A percentile compares a stretch with the other conserved stretches of the same genome.
phyloP scores from a whole-genome alignment of 2,329 filamentous ascomycete genomes.

The Penicillium sp. region DNA sequence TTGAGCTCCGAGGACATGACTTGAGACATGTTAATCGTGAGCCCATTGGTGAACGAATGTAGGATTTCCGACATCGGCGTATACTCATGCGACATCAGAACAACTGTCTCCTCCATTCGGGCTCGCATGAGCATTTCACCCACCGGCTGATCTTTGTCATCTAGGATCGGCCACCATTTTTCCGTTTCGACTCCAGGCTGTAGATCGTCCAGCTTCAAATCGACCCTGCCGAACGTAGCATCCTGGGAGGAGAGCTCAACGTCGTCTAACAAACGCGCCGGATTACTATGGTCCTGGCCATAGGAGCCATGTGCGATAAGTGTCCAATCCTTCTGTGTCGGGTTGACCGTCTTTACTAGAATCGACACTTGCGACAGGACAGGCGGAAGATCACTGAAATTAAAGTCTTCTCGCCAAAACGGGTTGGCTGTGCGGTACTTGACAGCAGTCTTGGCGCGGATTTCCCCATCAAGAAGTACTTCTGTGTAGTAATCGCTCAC shows the following conservation, averaged over 20 bases:
- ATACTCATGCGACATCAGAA: slow-evolving; percentile 79
- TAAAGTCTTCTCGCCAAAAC: slow-evolving; percentile 46
- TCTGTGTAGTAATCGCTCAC: slow-evolving; percentile 42
- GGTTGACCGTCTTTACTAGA: slow-evolving; percentile 40
- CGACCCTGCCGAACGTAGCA: slow-evolving; percentile 51
- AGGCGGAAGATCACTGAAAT: slow-evolving; percentile 41
- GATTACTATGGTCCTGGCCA: too few relatives aligned
- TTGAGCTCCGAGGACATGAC: slow-evolving; percentile 69
- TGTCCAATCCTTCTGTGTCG: slow-evolving; percentile 44
- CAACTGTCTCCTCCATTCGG: slow-evolving; percentile 77
- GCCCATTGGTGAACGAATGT: slow-evolving; percentile 70
- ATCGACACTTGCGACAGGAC: slow-evolving; percentile 41
- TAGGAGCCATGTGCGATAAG: slow-evolving; percentile 38
- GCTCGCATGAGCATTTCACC: slow-evolving; percentile 79
- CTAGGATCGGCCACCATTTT: slow-evolving; percentile 75
- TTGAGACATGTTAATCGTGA: slow-evolving; percentile 76
- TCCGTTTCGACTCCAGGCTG: slow-evolving; percentile 70
- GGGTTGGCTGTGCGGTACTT: slow-evolving; percentile 40
- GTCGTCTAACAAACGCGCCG: slow-evolving; percentile 39
- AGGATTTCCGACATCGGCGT: slow-evolving; percentile 70
- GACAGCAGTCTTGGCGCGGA: slow-evolving; percentile 42
- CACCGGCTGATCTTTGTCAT: slow-evolving; percentile 64
- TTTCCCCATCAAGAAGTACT: slow-evolving; percentile 42
- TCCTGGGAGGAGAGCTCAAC: slow-evolving; percentile 43
- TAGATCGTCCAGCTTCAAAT: slow-evolving; percentile 69